A percentile compares a stretch with the other conserved stretches of the same genome.
phyloP scores from a whole-genome alignment of 495 filamentous ascomycete species.

The Delitschia confertaspora region DNA sequence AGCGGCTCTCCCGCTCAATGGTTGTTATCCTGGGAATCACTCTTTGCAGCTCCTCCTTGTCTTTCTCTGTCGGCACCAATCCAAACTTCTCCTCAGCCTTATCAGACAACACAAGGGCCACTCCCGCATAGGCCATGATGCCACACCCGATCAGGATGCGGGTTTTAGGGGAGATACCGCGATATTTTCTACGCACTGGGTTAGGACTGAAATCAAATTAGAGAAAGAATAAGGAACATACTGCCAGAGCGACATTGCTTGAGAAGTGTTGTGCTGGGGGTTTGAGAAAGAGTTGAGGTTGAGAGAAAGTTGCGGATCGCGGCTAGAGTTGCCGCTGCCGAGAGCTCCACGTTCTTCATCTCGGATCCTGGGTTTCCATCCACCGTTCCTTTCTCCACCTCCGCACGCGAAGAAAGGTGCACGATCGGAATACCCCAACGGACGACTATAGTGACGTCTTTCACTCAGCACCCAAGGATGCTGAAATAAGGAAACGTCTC shows the following conservation, averaged over 20 bases:
- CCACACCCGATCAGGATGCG: constrained; percentile 56
- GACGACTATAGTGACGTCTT: too few relatives aligned
- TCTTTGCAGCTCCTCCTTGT: constrained; percentile 49
- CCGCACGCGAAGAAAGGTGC: too few relatives aligned
- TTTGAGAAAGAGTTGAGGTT: constrained; percentile 7
- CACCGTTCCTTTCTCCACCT: too few relatives aligned
- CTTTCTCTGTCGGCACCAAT: constrained; percentile 51
- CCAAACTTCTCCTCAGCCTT: constrained; percentile 54
- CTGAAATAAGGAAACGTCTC: too few relatives aligned
- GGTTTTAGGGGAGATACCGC: constrained; percentile 49
- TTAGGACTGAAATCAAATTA: constrained; percentile 2
- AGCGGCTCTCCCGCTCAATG: constrained; percentile 13
- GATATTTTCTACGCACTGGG: constrained; percentile 41
- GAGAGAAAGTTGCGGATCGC: too few relatives aligned
- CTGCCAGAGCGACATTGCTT: constrained; percentile 31
- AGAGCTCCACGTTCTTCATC: too few relatives aligned
- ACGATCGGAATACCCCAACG: too few relatives aligned
- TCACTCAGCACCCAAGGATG: too few relatives aligned
- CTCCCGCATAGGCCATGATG: constrained; percentile 54
- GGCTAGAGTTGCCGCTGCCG: not conserved
- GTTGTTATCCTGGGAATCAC: constrained; percentile 41
- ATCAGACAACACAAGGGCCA: constrained; percentile 51
- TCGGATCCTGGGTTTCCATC: too few relatives aligned
- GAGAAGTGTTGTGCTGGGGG: not conserved
- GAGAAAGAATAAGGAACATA: constrained; percentile 11